Conservation (phyloP, 2,329 filamentous ascomycete species). For the Thelonectria rubi region DNA sequence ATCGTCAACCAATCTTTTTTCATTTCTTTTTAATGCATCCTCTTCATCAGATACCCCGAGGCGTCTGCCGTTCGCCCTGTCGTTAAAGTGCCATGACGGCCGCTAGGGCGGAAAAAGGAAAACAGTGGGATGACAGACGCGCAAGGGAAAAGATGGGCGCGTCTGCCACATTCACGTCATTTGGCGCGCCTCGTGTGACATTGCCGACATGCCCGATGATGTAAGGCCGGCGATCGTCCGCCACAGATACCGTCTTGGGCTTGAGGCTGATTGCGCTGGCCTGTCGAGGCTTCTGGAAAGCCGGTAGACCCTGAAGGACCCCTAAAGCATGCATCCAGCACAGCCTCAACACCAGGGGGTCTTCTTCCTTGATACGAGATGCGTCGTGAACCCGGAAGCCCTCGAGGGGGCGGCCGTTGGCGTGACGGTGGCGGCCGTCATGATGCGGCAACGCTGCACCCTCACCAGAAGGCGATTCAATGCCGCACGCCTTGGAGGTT, state of each 20-base stretch:
- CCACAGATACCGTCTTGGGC: constrained; percentile 15
- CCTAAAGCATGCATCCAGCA: constrained; percentile 24
- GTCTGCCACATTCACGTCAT: constrained; percentile 19
- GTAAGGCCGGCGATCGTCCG: constrained; percentile 18
- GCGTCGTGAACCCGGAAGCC: background rate
- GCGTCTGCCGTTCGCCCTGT: constrained; percentile 3
- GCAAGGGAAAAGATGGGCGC: constrained; percentile 3
- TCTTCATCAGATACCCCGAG: background rate
- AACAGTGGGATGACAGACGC: constrained; percentile 8
- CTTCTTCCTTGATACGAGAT: constrained; percentile 15
- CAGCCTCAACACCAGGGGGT: constrained; percentile 24
- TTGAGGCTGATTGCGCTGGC: constrained; percentile 7
- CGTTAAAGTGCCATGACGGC: constrained; percentile 16
- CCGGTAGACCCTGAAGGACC: constrained; percentile 17
- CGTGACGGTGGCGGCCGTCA: constrained; percentile 3
- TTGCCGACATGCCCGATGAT: constrained; percentile 22
- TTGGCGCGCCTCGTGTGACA: constrained; percentile 12
- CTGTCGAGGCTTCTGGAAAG: constrained; percentile 17
- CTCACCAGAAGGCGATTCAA: background rate
- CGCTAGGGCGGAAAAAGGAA: background rate
- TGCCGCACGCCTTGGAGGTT: no score
- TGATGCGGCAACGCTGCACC: background rate
- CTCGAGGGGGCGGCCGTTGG: background rate
- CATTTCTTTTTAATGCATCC: background rate
- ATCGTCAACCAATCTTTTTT: background rate